These are phyloP conservation scores for Beauveria brongniartii DNA, from an alignment of 2,329 filamentous ascomycete species.

Conservation along the genomic window DNA sequence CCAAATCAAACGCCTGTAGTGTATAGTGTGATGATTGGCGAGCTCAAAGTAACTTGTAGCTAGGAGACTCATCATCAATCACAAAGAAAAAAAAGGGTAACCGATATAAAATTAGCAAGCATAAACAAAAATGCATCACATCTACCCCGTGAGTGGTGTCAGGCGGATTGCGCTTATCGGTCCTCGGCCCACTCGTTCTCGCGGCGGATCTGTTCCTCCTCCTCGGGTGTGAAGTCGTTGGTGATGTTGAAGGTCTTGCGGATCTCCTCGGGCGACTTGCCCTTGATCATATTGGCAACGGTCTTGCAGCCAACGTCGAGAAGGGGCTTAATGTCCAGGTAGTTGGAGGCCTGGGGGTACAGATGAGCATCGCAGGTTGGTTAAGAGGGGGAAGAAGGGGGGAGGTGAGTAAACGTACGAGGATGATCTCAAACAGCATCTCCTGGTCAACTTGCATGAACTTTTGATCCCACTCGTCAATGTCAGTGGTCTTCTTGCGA, in stretches of 20 bases:
- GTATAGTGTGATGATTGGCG: conserved; percentile 2
- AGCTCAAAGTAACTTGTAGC: background rate
- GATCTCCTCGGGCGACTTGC: conserved; percentile 98
- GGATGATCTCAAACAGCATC: conserved; percentile 99
- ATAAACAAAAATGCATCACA: conserved; percentile 4
- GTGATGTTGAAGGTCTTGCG: conserved; percentile 99
- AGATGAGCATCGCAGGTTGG: conserved; percentile 9
- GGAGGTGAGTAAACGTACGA: conserved; percentile 49
- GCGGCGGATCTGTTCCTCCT: conserved; percentile 93
- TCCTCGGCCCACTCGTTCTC: conserved; percentile 93
- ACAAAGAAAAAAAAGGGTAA: conserved; percentile 10
- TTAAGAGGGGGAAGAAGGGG: background rate
- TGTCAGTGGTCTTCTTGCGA: conserved; percentile 97
- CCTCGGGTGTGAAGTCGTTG: conserved; percentile 97
- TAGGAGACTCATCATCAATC: conserved; percentile 7
- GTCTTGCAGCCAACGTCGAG: conserved; percentile 99
- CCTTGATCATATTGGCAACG: conserved; percentile 99
- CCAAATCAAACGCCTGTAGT: conserved; percentile 10
- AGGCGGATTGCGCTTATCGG: conserved; percentile 38
- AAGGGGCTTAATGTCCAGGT: conserved; percentile 96
- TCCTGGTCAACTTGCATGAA: conserved; percentile 99
- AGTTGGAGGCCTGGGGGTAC: conserved; percentile 75
- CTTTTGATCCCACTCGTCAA: conserved; percentile 99
- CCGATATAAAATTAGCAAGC: background rate
- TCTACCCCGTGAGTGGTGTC: background rate